Base-by-base conservation (phyloP, 345 rosid species). In the Excoecaria agallocha region DNA sequence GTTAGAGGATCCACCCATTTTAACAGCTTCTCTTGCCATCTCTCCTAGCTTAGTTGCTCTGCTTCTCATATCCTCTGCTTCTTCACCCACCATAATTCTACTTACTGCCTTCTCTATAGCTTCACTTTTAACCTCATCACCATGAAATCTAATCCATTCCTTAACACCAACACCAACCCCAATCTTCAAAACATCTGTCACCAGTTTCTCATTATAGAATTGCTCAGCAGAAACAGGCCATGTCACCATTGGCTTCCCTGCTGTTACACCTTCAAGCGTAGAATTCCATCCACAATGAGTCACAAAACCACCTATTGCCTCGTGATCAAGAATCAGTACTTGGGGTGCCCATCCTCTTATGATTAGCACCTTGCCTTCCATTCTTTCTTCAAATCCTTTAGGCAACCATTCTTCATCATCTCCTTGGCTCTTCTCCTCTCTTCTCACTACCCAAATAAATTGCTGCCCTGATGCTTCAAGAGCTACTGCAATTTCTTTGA, bases 161-260 rank as follows among this genome's bases (percentile, higher is more conserved):
- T 71, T n/a, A 19, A 12, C 81, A 2, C 84, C 83, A 16, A 81
- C 76, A 0, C 54, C 46, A 8, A 80, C 61, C 19, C 88, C 88
- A 2, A 66, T 68, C 72, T 9, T 69, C 10, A 81, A 66, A 16
- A 81, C 81, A 11, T 71, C 65, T 0, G 82, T 79, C 30, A 86
- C 66, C 46, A 80, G 35, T 58, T 82, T 81, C 72, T 82, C 84
- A 56, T 80, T 86, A 70, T 59, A 78, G 50, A 84, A 84, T 56
- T 82, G 87, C 70, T 84, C 83, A 2, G 80, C 82, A 3, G 39
- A 60, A 7, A 79, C 37, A 0, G 86, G 86, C 89, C 86, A 81
- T 3, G 87, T 86, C 22, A 74, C 80, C 87, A 84, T 78, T 20
- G 85, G 84, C 46, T 70, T 65, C 2, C 88, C 87, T 3, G 85